Percentiles rank a stretch among this genome's conserved stretches.
These are phyloP conservation scores for Phytopythium oedochilum DNA, from an alignment of 352 stramenopile genomes.

Conservation along the genomic window DNA sequence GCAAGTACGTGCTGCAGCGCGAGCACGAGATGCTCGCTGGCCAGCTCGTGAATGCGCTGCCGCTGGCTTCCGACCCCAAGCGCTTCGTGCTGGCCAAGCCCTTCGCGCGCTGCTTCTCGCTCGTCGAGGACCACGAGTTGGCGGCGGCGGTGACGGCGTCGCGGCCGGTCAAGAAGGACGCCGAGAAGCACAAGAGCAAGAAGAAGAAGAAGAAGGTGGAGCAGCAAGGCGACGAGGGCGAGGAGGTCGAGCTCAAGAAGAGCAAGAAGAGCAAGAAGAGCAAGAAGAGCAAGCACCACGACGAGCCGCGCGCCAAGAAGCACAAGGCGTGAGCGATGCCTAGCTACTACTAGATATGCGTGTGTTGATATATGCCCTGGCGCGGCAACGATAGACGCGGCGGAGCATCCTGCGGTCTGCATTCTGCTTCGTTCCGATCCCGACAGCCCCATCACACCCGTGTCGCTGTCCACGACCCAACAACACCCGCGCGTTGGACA, in stretches of 20 bases:
- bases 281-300: conserved; percentile 19
- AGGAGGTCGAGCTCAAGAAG: conserved; percentile 40
- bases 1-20: conserved; percentile 44
- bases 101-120: conserved; percentile 68
- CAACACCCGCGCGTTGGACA: neutral
- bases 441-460: neutral
- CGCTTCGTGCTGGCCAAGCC: conserved; percentile 68
- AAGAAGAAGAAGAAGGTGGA: conserved; percentile 6
- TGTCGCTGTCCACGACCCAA: neutral
- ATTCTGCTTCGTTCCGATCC: neutral
- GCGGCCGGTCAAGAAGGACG: neutral
- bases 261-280: conserved; percentile 53
- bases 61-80: conserved; percentile 43
- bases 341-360: neutral
- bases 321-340: conserved; percentile 1
- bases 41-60: conserved; percentile 78
- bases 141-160: neutral
- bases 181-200: conserved; percentile 31
- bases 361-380: conserved; percentile 5
- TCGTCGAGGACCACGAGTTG: conserved; percentile 41
- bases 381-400: conserved; percentile 1
- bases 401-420: too few species aligned
- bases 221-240: conserved; percentile 2
- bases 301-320: conserved; percentile 12
- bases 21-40: conserved; percentile 60